Percentiles rank a stretch among this genome's conserved stretches.
phyloP scores from a whole-genome alignment of 805 yeast genomes.

The Saccharomycopsis babjevae region DNA sequence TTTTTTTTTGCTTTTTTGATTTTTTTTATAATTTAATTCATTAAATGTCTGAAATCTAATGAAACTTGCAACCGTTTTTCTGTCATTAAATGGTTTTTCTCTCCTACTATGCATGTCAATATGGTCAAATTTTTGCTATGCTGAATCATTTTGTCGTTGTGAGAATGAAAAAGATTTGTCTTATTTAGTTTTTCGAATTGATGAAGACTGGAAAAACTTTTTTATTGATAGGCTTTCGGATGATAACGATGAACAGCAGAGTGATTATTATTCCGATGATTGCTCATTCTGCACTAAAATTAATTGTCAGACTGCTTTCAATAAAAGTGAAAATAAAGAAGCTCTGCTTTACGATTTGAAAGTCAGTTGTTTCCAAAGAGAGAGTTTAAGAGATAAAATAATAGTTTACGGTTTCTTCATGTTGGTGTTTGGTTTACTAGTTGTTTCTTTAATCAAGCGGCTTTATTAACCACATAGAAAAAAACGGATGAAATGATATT shows the following conservation, averaged over 20 bases:
- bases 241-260: background rate
- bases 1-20: background rate
- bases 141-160: conserved; percentile 14
- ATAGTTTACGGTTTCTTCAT: conserved; percentile 14
- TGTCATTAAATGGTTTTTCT: background rate
- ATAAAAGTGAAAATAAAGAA: background rate
- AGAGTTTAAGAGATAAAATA: conserved; percentile 13
- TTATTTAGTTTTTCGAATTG: conserved; percentile 6
- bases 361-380: conserved; percentile 15
- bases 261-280: conserved; percentile 1
- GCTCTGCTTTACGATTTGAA: conserved; percentile 6
- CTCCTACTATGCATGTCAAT: background rate
- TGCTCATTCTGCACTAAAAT: conserved; percentile 16
- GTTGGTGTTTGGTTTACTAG: conserved; percentile 5
- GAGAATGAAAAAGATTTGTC: conserved; percentile 9
- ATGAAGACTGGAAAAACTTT: background rate
- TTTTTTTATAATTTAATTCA: background rate
- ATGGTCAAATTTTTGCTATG: background rate
- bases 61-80: background rate
- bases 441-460: background rate
- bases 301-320: conserved; percentile 6
- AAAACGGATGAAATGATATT: background rate
- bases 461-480: background rate
- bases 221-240: conserved; percentile 4
- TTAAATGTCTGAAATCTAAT: background rate